phyloP scores from a whole-genome alignment of 2,329 filamentous ascomycete species.

The Ophioceras dolichostomum region DNA sequence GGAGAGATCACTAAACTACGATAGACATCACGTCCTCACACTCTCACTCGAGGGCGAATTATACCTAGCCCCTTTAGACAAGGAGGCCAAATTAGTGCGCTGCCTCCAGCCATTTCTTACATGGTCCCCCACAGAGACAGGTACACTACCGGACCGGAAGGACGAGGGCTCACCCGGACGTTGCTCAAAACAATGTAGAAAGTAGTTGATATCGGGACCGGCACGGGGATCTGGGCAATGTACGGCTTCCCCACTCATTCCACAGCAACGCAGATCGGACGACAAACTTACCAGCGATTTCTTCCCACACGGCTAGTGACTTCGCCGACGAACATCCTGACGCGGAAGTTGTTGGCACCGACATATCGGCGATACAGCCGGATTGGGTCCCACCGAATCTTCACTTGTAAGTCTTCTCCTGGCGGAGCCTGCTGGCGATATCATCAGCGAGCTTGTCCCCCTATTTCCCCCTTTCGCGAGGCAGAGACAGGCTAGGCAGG shows the following conservation, averaged over 20 bases:
- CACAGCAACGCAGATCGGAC: neutral
- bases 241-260: constrained; percentile 1
- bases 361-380: constrained; percentile 46
- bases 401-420: constrained; percentile 21
- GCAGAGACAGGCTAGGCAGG: too few species aligned
- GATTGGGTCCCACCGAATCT: constrained; percentile 41
- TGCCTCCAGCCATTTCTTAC: neutral
- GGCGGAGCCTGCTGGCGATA: too few species aligned
- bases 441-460: too few species aligned
- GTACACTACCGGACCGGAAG: neutral
- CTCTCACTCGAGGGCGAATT: constrained; percentile 12
- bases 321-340: constrained; percentile 28
- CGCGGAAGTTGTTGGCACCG: constrained; percentile 35
- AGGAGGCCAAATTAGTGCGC: constrained; percentile 6
- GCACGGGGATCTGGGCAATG: constrained; percentile 35
- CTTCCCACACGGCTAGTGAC: too few species aligned
- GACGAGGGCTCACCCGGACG: neutral
- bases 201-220: constrained; percentile 40
- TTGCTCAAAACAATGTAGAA: constrained; percentile 4
- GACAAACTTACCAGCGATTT: neutral
- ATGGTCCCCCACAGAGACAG: too few species aligned
- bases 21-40: constrained; percentile 13
- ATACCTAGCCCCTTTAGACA: constrained; percentile 11
- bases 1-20: constrained; percentile 1
- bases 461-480: too few species aligned